These are phyloP conservation scores for Chaetomiaceae sp. DNA, from an alignment of 2,329 filamentous ascomycete species.

Conservation along the genomic window DNA sequence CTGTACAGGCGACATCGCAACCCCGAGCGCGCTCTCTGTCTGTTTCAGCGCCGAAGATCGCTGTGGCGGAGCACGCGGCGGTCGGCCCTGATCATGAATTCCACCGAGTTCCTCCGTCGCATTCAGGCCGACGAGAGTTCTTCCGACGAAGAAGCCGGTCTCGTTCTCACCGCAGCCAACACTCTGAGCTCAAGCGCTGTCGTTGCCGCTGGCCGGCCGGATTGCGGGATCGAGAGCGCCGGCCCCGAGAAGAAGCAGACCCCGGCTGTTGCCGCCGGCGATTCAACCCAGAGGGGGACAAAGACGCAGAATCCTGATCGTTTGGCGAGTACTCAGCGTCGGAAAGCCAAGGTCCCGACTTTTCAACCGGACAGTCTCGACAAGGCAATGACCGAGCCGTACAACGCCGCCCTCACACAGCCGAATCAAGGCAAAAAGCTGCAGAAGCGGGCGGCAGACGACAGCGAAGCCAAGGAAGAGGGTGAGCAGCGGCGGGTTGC, in stretches of 20 bases:
- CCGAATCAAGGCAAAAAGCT: no score
- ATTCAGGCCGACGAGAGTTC: slow-evolving; percentile 12
- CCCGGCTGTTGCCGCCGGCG: background rate
- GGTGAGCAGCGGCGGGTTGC: no score
- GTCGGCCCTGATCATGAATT: slow-evolving; percentile 9
- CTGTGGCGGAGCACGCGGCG: slow-evolving; percentile 11
- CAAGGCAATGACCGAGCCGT: no score
- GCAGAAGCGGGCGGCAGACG: no score
- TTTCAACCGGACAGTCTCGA: no score
- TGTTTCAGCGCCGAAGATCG: slow-evolving; percentile 10
- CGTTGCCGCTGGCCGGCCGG: slow-evolving; percentile 4
- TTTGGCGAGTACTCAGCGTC: no score
- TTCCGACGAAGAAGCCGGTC: slow-evolving; percentile 11
- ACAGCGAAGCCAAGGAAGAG: no score
- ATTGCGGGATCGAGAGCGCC: background rate
- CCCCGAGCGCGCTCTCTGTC: slow-evolving; percentile 7
- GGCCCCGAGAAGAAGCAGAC: slow-evolving; percentile 7
- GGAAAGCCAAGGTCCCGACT: no score
- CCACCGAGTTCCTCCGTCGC: slow-evolving; percentile 5
- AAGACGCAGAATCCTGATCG: no score
- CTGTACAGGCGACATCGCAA: slow-evolving; percentile 10
- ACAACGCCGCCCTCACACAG: no score
- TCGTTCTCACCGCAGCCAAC: background rate
- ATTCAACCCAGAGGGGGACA: no score
- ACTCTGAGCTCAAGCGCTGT: background rate